phyloP scores from a whole-genome alignment of 2,329 filamentous ascomycete genomes.

The Ceratocystis cubensis region DNA sequence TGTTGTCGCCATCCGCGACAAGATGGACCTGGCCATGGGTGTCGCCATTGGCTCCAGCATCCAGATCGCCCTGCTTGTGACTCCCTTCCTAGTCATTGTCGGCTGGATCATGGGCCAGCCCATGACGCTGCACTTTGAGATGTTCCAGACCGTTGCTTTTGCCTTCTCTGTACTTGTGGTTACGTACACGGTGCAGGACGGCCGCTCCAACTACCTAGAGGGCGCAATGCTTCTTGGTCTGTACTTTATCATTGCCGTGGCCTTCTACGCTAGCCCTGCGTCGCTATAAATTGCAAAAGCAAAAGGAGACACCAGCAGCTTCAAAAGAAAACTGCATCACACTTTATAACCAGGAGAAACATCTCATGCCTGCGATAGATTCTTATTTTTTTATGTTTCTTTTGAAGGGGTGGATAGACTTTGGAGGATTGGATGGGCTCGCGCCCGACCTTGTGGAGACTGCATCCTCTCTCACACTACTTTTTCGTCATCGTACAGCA shows the following conservation, averaged over 20 bases:
- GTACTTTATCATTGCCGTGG: constrained; percentile 48
- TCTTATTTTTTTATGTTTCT: background rate
- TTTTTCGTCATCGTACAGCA: too few relatives aligned
- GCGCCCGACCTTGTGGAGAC: too few relatives aligned
- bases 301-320: background rate
- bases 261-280: constrained; percentile 44
- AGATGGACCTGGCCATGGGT: constrained; percentile 61
- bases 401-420: background rate
- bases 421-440: too few relatives aligned
- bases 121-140: constrained; percentile 73
- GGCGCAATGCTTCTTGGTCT: constrained; percentile 52
- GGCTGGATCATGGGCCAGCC: constrained; percentile 62
- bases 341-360: background rate
- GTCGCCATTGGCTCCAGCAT: constrained; percentile 73
- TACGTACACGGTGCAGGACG: constrained; percentile 65
- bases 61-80: constrained; percentile 72
- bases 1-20: constrained; percentile 65
- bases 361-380: background rate
- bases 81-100: constrained; percentile 65
- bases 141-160: constrained; percentile 76
- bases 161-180: constrained; percentile 64
- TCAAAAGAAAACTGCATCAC: background rate
- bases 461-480: too few relatives aligned
- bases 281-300: constrained; percentile 21
- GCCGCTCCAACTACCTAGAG: constrained; percentile 74